Base-by-base conservation (phyloP, 2,329 filamentous ascomycete species). In the Sclerotiophoma versabilis region DNA sequence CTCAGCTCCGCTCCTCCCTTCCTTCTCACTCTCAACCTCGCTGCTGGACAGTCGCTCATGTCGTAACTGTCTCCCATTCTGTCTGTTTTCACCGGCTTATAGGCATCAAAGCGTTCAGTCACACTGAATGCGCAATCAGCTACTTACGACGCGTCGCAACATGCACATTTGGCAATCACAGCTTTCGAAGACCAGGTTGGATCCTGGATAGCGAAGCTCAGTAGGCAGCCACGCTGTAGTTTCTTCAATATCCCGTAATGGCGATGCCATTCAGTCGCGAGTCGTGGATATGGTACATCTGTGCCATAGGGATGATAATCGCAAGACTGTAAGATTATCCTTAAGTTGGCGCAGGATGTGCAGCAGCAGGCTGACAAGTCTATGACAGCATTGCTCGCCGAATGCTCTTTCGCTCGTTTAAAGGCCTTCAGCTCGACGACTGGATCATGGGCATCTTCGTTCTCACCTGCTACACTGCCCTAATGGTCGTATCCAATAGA, bases 391-490 rank as follows among this genome's bases (percentile, higher is more conserved):
- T 77, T 26, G 81, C 80, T 10, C 75, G 79, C 26, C 72, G 69
- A 17, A 71, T 80, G 29, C 71, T 77, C 9, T 75, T 85, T 44
- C 77, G 81, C 14, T 77, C 79, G 32, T 71, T 79, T 60, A 75
- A 71, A 34, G 75, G 75, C 6, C 77, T 84, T n/a, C 80, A 83
- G 61, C 63, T 79, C 22, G 84, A 87, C 60, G 84, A 87, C 64
- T 85, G 80, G 63, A 72, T 84, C 20, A 86, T 86, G 83, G 69
- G 65, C 11, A 34, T 81, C 8, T 74, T 84, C 49, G 78, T 81
- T 7, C 72, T 81, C 57, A 74, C 72, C 11, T 73, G 73, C 41
- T 82, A 85, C 54, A 82, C 80, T 26, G 74, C 75, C 5, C 75
- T 84, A 17, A 76, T 87, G 26, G 76, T 77, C 11, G 73, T 75